Evolutionary conservation across 106 monocot species (phyloP).

Genomic region (Platanthera guangdongensis): DNA sequence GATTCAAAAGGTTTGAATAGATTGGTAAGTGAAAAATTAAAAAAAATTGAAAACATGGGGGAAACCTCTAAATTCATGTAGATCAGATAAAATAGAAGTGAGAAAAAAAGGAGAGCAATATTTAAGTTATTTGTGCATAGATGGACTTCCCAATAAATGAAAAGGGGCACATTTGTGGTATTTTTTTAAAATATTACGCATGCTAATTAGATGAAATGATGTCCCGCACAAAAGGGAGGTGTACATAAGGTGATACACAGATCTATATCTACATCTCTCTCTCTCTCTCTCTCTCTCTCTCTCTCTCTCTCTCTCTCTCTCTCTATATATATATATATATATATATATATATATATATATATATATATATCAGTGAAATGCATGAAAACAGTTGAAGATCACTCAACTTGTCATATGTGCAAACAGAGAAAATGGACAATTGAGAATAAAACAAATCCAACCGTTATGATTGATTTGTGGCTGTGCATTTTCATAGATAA

Average conservation of each 20-base stretch:
- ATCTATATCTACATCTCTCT: too few species aligned
- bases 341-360: too few species aligned
- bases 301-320: too few species aligned
- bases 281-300: too few species aligned
- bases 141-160: neutral
- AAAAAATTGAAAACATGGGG: neutral
- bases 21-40: too few species aligned
- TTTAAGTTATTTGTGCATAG: neutral
- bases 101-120: neutral
- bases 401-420: neutral
- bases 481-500: neutral
- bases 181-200: neutral
- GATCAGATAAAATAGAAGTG: neutral
- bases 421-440: neutral
- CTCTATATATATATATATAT: too few species aligned
- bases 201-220: neutral
- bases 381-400: neutral
- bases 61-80: neutral
- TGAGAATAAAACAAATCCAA: neutral
- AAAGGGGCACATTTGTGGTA: neutral
- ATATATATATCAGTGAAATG: neutral
- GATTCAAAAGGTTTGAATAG: neutral
- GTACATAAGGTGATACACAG: neutral
- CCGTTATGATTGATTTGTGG: neutral
- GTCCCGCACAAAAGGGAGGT: neutral